Evolutionary conservation across 1,284 basidiomycete genomes (phyloP).

Genomic region (Tremellales sp.): DNA sequence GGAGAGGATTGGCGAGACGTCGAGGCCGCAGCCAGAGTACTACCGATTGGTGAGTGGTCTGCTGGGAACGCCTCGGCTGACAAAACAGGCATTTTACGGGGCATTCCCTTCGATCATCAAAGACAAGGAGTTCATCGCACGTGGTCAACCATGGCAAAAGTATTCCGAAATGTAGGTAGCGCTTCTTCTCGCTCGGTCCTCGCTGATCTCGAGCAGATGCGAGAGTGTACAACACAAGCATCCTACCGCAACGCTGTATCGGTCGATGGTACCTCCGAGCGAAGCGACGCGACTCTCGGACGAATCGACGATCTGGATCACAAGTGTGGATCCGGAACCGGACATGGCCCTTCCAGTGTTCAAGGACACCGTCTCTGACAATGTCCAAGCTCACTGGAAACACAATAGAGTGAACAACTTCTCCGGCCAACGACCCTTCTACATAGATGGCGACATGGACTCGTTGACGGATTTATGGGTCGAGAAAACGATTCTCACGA

Average conservation of each 20-base stretch:
- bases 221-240: constrained; percentile 91
- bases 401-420: constrained; percentile 73
- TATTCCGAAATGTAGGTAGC: constrained; percentile 36
- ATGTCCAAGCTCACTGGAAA: constrained; percentile 66
- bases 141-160: constrained; percentile 39
- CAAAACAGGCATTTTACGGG: constrained; percentile 35
- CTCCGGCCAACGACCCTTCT: constrained; percentile 67
- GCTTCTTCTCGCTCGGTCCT: background rate
- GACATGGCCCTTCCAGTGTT: constrained; percentile 75
- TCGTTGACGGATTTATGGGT: constrained; percentile 64
- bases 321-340: constrained; percentile 78
- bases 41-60: constrained; percentile 68
- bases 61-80: background rate
- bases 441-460: constrained; percentile 58
- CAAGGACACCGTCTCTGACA: constrained; percentile 72
- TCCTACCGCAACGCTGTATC: constrained; percentile 76
- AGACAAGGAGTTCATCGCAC: constrained; percentile 46
- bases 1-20: constrained; percentile 75
- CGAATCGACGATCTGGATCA: constrained; percentile 84
- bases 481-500: constrained; percentile 81
- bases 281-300: constrained; percentile 75
- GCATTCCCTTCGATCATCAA: constrained; percentile 40
- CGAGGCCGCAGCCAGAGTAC: constrained; percentile 83
- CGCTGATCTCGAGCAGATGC: constrained; percentile 57
- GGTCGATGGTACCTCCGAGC: constrained; percentile 68